phyloP scores from a whole-genome alignment of 345 rosid genomes.

The Camelina sativa region DNA sequence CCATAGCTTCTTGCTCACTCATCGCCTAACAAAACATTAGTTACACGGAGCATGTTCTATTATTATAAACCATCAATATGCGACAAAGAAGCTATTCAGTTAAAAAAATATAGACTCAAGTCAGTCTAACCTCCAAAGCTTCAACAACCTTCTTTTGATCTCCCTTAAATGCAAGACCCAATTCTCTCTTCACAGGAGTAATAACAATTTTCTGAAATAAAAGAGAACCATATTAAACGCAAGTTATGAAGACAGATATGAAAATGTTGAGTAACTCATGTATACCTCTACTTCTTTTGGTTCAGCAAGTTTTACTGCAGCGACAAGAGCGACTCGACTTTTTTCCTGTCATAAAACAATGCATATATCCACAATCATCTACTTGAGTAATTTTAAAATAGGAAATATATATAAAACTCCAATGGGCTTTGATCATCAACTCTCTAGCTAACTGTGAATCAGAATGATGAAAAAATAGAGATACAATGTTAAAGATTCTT shows the following conservation, averaged over 20 bases:
- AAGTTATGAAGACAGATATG: neutral
- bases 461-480: neutral
- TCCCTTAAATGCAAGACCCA: constrained; percentile 91
- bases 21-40: constrained; percentile 59
- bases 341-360: constrained; percentile 62
- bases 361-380: neutral
- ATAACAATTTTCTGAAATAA: constrained; percentile 75
- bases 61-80: neutral
- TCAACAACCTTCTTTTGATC: constrained; percentile 78
- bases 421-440: neutral
- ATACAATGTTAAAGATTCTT: constrained; percentile 30
- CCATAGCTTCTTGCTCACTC: constrained; percentile 88
- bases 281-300: constrained; percentile 93
- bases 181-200: constrained; percentile 75
- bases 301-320: constrained; percentile 82
- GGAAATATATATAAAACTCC: neutral
- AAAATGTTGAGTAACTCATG: no score
- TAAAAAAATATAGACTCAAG: neutral
- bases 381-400: constrained; percentile 10
- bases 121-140: constrained; percentile 66
- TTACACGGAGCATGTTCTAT: constrained; percentile 7
- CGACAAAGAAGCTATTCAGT: neutral
- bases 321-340: constrained; percentile 80
- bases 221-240: neutral
- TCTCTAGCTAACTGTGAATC: neutral